phyloP scores from a whole-genome alignment of 352 stramenopile species.

The Pythium monospermum region DNA sequence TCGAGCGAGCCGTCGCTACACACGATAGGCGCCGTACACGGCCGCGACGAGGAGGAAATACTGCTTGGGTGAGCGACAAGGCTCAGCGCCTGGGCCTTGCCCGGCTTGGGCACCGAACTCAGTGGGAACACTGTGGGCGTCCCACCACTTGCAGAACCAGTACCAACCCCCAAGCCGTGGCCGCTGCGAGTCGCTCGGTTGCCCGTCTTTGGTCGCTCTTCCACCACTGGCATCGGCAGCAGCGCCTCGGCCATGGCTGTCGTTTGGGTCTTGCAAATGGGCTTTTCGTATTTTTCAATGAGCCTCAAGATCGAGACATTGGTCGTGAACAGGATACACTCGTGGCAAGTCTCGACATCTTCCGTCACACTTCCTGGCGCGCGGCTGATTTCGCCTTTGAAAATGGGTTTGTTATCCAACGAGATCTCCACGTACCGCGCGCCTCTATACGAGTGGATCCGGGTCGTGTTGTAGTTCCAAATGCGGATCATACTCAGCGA shows the following conservation, averaged over 20 bases:
- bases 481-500: slow-evolving; percentile 82
- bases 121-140: slow-evolving; percentile 24
- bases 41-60: slow-evolving; percentile 19
- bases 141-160: neutral
- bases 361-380: slow-evolving; percentile 58
- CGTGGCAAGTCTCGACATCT: slow-evolving; percentile 57
- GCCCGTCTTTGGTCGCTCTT: slow-evolving; percentile 54
- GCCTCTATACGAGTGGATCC: slow-evolving; percentile 70
- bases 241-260: slow-evolving; percentile 14
- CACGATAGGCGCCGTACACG: slow-evolving; percentile 59
- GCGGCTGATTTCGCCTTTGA: slow-evolving; percentile 75
- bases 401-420: slow-evolving; percentile 57
- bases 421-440: slow-evolving; percentile 59
- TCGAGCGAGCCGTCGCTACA: slow-evolving; percentile 31
- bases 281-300: slow-evolving; percentile 81
- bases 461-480: slow-evolving; percentile 87
- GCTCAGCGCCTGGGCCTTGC: slow-evolving; percentile 18
- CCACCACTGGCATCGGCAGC: slow-evolving; percentile 7
- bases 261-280: slow-evolving; percentile 2
- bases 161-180: slow-evolving; percentile 3
- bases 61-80: slow-evolving; percentile 2
- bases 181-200: slow-evolving; percentile 33
- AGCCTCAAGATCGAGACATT: slow-evolving; percentile 63
- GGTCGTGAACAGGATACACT: slow-evolving; percentile 85
- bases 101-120: slow-evolving; percentile 34